phyloP scores from a whole-genome alignment of 1,284 basidiomycete species.

The Puccinia coronata region DNA sequence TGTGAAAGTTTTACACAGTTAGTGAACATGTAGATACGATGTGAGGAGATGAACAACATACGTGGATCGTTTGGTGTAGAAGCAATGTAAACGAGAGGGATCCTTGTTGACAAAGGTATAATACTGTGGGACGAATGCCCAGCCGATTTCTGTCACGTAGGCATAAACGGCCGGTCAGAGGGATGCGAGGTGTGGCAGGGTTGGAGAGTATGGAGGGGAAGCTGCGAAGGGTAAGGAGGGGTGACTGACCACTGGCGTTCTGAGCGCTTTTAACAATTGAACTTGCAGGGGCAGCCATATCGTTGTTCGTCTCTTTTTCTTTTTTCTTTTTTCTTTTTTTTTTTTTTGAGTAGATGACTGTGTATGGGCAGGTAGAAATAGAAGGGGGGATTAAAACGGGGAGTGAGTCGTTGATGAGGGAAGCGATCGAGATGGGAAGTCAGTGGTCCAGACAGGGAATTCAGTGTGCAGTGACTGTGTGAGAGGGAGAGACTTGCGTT shows the following conservation, averaged over 20 bases:
- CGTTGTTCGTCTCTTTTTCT: too few species aligned
- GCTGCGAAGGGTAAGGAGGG: not conserved
- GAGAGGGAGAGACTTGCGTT: too few species aligned
- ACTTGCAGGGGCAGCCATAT: constrained; percentile 25
- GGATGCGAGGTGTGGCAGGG: too few species aligned
- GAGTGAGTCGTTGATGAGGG: too few species aligned
- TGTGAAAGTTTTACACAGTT: constrained; percentile 37
- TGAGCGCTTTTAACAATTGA: constrained; percentile 49
- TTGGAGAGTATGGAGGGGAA: too few species aligned
- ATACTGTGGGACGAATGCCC: constrained; percentile 60
- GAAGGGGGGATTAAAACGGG: too few species aligned
- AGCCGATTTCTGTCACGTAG: constrained; percentile 55
- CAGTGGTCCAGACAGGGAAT: too few species aligned
- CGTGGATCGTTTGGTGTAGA: constrained; percentile 97
- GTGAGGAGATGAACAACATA: not conserved
- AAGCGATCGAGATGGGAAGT: too few species aligned
- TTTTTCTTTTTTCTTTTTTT: too few species aligned
- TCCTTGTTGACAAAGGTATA: constrained; percentile 95
- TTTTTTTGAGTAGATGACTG: too few species aligned
- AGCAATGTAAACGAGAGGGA: constrained; percentile 92
- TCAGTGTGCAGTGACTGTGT: too few species aligned
- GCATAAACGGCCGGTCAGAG: not conserved
- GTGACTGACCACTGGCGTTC: constrained; percentile 45
- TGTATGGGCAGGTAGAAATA: too few species aligned
- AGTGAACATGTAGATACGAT: not conserved